Percentiles rank a stretch among this genome's conserved stretches.
Conservation (phyloP, 345 rosid species). For the Triadica sebifera region DNA sequence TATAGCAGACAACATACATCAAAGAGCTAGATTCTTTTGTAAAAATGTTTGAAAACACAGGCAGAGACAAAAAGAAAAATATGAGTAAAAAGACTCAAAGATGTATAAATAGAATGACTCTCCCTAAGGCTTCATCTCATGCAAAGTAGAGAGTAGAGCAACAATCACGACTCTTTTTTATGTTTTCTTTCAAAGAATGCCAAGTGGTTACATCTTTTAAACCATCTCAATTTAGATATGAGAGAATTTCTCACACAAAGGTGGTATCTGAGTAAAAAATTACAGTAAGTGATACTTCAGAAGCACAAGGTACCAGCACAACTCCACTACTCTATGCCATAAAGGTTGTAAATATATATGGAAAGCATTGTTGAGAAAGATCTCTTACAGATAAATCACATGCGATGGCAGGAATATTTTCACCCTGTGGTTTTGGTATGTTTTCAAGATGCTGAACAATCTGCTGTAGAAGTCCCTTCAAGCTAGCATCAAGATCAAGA, state of each 20-base stretch:
- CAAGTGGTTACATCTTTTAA: neutral
- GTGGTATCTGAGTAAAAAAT: neutral
- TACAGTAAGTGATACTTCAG: neutral
- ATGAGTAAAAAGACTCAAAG: neutral
- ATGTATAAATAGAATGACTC: neutral
- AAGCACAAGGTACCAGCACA: slow-evolving; percentile 3
- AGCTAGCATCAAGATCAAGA: slow-evolving; percentile 82
- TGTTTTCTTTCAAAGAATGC: neutral
- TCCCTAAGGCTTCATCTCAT: neutral
- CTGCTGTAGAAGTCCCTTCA: slow-evolving; percentile 84
- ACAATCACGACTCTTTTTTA: neutral
- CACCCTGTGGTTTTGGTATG: slow-evolving; percentile 89
- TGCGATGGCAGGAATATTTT: slow-evolving; percentile 75
- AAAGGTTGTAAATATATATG: neutral
- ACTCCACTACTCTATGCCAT: neutral
- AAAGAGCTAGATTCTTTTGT: no score
- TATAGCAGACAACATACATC: no score
- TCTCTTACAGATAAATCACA: slow-evolving; percentile 90
- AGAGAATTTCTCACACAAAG: slow-evolving; percentile 8
- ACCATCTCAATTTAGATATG: neutral
- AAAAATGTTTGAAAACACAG: neutral
- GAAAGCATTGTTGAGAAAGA: slow-evolving; percentile 17
- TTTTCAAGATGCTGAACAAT: slow-evolving; percentile 85
- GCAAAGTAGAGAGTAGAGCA: neutral
- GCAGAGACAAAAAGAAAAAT: neutral